Percentiles rank a stretch among this genome's conserved stretches.
These are phyloP conservation scores for Suillus weaverae DNA, from an alignment of 768 basidiomycete species.

Conservation along the genomic window DNA sequence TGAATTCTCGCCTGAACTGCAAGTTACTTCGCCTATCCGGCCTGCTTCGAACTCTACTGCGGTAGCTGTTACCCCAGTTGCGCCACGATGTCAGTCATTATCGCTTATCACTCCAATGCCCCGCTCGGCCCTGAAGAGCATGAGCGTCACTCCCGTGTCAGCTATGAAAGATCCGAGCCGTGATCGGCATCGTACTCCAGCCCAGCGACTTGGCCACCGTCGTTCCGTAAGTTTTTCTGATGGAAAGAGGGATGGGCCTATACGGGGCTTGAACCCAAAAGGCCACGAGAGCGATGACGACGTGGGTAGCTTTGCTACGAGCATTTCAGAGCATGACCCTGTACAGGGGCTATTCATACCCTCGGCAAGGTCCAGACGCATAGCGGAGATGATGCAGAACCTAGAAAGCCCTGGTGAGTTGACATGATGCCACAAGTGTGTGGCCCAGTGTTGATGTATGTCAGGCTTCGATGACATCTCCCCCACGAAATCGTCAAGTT, in stretches of 20 bases:
- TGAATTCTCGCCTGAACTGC: slow-evolving; percentile 26
- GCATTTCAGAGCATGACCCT: slow-evolving; percentile 17
- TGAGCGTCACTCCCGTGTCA: slow-evolving; percentile 54
- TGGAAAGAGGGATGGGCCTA: slow-evolving; percentile 88
- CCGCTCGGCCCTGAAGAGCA: slow-evolving; percentile 44
- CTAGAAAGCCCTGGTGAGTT: slow-evolving; percentile 67
- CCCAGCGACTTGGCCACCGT: slow-evolving; percentile 50
- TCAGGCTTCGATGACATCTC: slow-evolving; percentile 48
- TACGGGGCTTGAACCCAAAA: slow-evolving; percentile 53
- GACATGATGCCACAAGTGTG: slow-evolving; percentile 3
- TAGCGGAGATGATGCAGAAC: slow-evolving; percentile 76
- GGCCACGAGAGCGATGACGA: slow-evolving; percentile 41
- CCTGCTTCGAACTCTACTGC: not conserved
- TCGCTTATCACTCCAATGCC: slow-evolving; percentile 26
- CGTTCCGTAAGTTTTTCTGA: slow-evolving; percentile 97
- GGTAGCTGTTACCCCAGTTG: slow-evolving; percentile 23
- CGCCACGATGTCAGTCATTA: slow-evolving; percentile 13
- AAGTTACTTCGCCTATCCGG: slow-evolving; percentile 5
- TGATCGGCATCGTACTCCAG: slow-evolving; percentile 55
- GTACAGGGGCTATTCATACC: slow-evolving; percentile 39
- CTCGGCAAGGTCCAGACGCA: slow-evolving; percentile 76
- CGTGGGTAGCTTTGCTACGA: slow-evolving; percentile 21
- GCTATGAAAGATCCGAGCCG: slow-evolving; percentile 55
- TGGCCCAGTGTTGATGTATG: slow-evolving; percentile 9
- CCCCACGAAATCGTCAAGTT: slow-evolving; percentile 54